Base-by-base conservation (phyloP, 768 basidiomycete genomes). In the Kwoniella europaea region DNA sequence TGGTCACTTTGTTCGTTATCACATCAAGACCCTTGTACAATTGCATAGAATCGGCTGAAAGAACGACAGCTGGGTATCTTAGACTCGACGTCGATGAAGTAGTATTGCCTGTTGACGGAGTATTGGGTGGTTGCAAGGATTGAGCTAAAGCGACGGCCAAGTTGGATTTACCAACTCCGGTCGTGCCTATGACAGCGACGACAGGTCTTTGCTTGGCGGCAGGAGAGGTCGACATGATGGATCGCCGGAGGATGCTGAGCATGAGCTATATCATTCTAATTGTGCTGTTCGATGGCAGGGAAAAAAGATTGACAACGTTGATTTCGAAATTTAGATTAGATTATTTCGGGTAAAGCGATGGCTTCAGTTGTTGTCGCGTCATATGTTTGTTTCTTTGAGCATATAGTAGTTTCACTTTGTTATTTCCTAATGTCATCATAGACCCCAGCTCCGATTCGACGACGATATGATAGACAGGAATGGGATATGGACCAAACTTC, bases 31-130 rank as follows among this genome's bases (percentile, higher is more conserved):
- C 96, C 18, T 86, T 86, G 82, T 98, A 98, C 13, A 94, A 90
- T 83, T 99, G 97, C 96, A 99, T 98, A 13, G 96, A 89, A 84
- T 99, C 97, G 10, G 95, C 93, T 80, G 98, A 98, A 80, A 99
- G 90, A 74, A 98, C 87, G 1, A 73, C 35, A 3, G 69, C 75
- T 5, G 60, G 61, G 15, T 22, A 53, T 46, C 5, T 46, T 4
- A n/a, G 35, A 35, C 20, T 24, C 1, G 2, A 2, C 24, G 16
- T 41, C 0, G 41, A 1, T 0, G n/a, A 1, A 35, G 35, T 1
- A 35, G 35, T 1, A 35, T 43, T 16, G n/a, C 15, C 16, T 4
- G 13, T 44, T 15, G 35, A 65, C 18, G 55, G 84, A 82, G 35
- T 73, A 75, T 53, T 42, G 20, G 44, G 46, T 85, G 4, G 91